Base-by-base conservation (phyloP, 2,329 filamentous ascomycete genomes). In the Calonectria honghensis region DNA sequence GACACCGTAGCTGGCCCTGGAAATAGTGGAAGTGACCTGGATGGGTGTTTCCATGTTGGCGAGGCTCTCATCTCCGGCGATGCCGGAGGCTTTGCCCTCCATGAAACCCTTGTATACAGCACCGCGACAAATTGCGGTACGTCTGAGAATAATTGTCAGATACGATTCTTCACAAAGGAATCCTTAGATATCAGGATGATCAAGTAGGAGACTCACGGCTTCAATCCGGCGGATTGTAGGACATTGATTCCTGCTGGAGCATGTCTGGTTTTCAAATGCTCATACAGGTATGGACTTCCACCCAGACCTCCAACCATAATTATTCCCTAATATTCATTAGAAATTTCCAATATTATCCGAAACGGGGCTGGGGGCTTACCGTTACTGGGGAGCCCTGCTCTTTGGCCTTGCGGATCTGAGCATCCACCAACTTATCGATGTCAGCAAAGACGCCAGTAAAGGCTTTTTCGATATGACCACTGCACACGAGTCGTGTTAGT, bases 21-120 rank as follows among this genome's bases (percentile, higher is more conserved):
- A 61, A 4, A 73, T 48, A 13, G 65, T 73, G 4, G 70, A 73
- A 16, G 51, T 68, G 14, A 68, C 39, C 3, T 24, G 41, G 16
- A 67, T 72, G 18, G 63, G 61, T n/a, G 59, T 37, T 29, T 39
- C 51, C 39, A 50, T 67, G n/a, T n/a, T 63, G 14, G 51, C 37
- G 4, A 51, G 31, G 31, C 41, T 39, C 20, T 45, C 51, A 14
- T 37, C 39, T 14, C 39, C 61, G 27, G 27, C 52, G 32, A 24
- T 54, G 18, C 41, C 35, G 7, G 9, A 24, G 9, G 16, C 9
- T 32, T 63, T 27, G 18, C 70, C 64, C 1, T 68, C 63, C 39
- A 73, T 27, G 57, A 73, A 73, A 16, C 70, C 70, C 29, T 73
- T 73, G 35, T 29, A 68, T 5, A 73, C 65, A 24, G 70, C 70